Evolutionary conservation across 2,329 filamentous ascomycete genomes (phyloP).

Genomic region (Penicillium italicum): DNA sequence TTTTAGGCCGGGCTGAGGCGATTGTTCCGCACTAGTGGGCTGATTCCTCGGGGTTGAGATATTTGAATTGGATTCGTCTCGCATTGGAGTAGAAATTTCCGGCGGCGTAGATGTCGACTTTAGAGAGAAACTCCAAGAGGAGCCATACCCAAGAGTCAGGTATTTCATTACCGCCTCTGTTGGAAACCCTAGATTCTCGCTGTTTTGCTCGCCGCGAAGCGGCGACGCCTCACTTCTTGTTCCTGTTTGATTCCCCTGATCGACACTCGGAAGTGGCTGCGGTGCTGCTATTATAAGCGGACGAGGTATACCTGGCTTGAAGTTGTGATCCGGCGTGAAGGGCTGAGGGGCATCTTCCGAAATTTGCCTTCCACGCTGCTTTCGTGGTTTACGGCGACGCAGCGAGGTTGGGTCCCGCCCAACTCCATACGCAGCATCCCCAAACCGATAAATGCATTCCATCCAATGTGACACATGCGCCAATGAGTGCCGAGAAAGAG

Average conservation of each 20-base stretch:
- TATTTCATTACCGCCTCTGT: constrained; percentile 49
- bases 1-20: not conserved
- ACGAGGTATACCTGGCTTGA: constrained; percentile 44
- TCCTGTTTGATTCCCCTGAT: constrained; percentile 11
- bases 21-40: not conserved
- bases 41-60: not conserved
- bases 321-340: constrained; percentile 22
- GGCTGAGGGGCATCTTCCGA: constrained; percentile 15
- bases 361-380: constrained; percentile 23
- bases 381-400: constrained; percentile 47
- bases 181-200: constrained; percentile 33
- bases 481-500: constrained; percentile 67
- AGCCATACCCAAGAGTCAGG: constrained; percentile 50
- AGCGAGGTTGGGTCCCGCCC: constrained; percentile 70
- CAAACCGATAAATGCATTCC: constrained; percentile 81
- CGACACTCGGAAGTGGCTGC: constrained; percentile 15
- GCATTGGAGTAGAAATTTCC: constrained; percentile 25
- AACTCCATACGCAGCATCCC: constrained; percentile 79
- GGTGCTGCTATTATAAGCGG: constrained; percentile 36
- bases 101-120: constrained; percentile 27
- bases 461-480: constrained; percentile 78
- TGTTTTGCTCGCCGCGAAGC: constrained; percentile 18
- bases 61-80: constrained; percentile 12
- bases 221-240: constrained; percentile 18
- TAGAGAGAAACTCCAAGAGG: constrained; percentile 44